Evolutionary conservation across 73 alveolate genomes (phyloP).

Genomic region (Breviolum minutum): DNA sequence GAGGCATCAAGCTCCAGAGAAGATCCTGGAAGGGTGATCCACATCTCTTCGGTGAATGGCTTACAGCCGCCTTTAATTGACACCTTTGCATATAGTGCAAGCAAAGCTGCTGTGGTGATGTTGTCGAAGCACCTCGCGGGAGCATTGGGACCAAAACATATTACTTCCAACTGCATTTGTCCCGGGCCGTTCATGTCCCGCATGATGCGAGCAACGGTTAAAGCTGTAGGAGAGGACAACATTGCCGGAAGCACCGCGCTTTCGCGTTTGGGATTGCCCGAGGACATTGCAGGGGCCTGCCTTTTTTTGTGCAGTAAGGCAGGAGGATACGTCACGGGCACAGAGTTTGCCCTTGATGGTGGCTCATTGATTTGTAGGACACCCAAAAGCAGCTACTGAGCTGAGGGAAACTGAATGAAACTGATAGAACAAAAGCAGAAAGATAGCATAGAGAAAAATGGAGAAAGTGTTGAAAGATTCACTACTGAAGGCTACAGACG

Average conservation of each 20-base stretch:
- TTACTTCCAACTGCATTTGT: constrained; percentile 88
- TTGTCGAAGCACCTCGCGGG: constrained; percentile 85
- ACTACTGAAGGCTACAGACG: neutral
- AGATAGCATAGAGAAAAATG: too few relatives aligned
- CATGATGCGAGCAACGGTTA: constrained; percentile 84
- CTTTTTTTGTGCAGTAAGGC: constrained; percentile 66
- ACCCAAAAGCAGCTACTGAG: constrained; percentile 84
- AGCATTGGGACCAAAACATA: constrained; percentile 72
- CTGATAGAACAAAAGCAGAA: neutral
- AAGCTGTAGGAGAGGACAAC: constrained; percentile 81
- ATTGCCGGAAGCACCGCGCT: constrained; percentile 72
- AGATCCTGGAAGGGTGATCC: constrained; percentile 71
- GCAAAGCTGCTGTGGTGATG: constrained; percentile 77
- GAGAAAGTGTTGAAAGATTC: neutral
- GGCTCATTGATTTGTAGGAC: constrained; percentile 66
- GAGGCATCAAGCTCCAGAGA: constrained; percentile 67
- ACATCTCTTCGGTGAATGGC: constrained; percentile 75
- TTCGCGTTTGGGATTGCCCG: constrained; percentile 38
- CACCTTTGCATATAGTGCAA: constrained; percentile 73
- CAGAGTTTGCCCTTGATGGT: constrained; percentile 93
- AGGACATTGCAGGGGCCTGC: constrained; percentile 90
- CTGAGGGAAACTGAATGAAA: neutral
- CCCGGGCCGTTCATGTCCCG: constrained; percentile 95
- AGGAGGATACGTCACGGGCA: constrained; percentile 68
- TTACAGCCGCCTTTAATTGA: constrained; percentile 68